A percentile compares a stretch with the other conserved stretches of the same genome.
Evolutionary conservation across 106 monocot species (phyloP).

Genomic region (Apostasia ramifera): DNA sequence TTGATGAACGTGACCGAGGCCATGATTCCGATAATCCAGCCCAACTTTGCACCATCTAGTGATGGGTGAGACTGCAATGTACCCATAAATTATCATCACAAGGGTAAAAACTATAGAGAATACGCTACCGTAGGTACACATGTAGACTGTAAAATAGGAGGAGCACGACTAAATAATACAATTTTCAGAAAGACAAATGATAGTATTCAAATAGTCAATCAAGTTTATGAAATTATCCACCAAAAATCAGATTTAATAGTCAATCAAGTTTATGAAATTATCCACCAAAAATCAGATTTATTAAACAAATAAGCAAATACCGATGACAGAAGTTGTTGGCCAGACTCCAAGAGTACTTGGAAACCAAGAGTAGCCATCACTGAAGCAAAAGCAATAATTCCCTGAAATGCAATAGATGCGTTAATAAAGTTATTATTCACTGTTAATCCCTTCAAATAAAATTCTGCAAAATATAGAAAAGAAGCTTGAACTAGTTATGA

Average conservation of each 20-base stretch:
- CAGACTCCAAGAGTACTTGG: conserved; percentile 75
- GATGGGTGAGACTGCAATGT: conserved; percentile 33
- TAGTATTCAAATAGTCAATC: no score
- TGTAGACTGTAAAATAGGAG: neutral
- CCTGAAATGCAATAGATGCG: conserved; percentile 23
- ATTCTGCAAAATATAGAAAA: neutral
- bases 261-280: neutral
- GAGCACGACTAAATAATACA: neutral
- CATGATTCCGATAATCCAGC: conserved; percentile 88
- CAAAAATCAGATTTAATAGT: neutral
- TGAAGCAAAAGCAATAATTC: conserved; percentile 83
- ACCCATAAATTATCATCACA: neutral
- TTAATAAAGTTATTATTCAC: no score
- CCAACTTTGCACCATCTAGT: conserved; percentile 24
- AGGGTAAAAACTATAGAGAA: neutral
- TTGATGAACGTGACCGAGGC: conserved; percentile 53
- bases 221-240: neutral
- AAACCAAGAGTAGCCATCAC: conserved; percentile 93
- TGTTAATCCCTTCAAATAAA: neutral
- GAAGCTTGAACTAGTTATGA: neutral
- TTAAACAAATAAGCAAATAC: conserved; percentile 10
- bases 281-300: neutral
- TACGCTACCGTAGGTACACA: neutral
- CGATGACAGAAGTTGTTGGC: conserved; percentile 47
- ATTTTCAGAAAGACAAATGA: neutral